Evolutionary conservation across 2,329 filamentous ascomycete genomes (phyloP).

Genomic region (Trichoderma sp.): DNA sequence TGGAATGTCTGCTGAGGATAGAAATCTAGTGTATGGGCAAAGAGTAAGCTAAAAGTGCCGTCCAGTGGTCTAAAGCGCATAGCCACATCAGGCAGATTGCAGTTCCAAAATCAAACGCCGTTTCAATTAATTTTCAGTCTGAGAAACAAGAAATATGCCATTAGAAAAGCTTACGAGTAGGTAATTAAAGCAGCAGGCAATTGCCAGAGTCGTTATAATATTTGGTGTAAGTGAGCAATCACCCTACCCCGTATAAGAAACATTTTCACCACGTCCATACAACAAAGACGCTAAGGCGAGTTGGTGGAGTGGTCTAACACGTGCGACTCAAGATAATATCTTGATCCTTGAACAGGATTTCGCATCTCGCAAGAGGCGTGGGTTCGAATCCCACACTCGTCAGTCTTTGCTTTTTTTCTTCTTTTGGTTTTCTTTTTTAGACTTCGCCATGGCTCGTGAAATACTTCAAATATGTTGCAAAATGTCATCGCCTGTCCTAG

Average conservation of each 20-base stretch:
- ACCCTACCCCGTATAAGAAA: not conserved
- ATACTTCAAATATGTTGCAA: not conserved
- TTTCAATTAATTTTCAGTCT: not conserved
- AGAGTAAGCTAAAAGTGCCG: no score
- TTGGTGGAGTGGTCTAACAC: conserved; percentile 26
- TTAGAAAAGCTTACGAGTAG: not conserved
- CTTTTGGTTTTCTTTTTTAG: not conserved
- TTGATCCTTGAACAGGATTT: conserved; percentile 25
- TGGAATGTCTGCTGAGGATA: no score
- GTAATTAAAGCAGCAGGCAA: not conserved
- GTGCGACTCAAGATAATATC: conserved; percentile 26
- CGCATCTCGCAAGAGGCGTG: conserved; percentile 25
- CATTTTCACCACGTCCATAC: not conserved
- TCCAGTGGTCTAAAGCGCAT: not conserved
- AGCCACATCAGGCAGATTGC: not conserved
- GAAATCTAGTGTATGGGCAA: no score
- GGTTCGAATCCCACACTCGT: conserved; percentile 25
- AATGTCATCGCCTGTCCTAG: no score
- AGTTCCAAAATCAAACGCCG: no score
- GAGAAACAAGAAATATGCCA: not conserved
- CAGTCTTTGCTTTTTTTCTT: conserved; percentile 8
- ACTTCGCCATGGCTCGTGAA: no score
- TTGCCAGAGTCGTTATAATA: not conserved
- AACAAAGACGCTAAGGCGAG: conserved; percentile 24
- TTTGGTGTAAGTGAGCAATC: not conserved